Percentiles rank a stretch among this genome's conserved stretches.
Evolutionary conservation across 2,329 filamentous ascomycete genomes (phyloP).

Genomic region (Penicillium sp.): DNA sequence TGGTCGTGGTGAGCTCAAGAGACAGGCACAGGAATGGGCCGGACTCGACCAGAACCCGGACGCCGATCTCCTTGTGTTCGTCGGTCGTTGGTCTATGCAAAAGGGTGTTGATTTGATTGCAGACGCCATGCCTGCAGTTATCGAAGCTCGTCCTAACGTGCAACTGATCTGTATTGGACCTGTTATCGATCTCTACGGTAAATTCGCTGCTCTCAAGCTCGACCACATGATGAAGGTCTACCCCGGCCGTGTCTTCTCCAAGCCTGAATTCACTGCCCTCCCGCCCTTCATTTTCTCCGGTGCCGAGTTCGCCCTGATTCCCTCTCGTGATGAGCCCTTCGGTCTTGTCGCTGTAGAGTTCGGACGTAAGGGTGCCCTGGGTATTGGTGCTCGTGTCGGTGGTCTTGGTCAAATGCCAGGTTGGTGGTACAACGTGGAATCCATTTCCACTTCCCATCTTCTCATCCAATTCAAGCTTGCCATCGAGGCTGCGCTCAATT

Average conservation of each 20-base stretch:
- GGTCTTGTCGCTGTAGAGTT: constrained; percentile 70
- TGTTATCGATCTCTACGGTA: constrained; percentile 69
- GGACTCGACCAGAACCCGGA: constrained; percentile 63
- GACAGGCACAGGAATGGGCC: constrained; percentile 68
- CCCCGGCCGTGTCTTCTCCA: constrained; percentile 65
- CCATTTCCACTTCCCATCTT: constrained; percentile 62
- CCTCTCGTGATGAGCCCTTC: constrained; percentile 69
- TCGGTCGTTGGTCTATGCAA: constrained; percentile 69
- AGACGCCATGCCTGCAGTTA: constrained; percentile 64
- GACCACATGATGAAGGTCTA: constrained; percentile 66
- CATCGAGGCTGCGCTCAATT: constrained; percentile 61
- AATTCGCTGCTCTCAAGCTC: constrained; percentile 67
- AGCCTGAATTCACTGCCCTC: constrained; percentile 67
- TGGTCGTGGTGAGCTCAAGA: constrained; percentile 54
- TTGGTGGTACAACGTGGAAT: constrained; percentile 71
- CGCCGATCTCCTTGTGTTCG: constrained; percentile 68
- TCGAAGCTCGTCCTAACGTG: constrained; percentile 61
- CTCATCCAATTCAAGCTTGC: constrained; percentile 66
- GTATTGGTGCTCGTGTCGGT: constrained; percentile 66
- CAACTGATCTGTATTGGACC: constrained; percentile 66
- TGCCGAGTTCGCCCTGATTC: constrained; percentile 68
- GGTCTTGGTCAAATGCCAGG: constrained; percentile 70
- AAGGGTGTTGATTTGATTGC: constrained; percentile 70
- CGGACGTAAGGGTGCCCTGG: constrained; percentile 66
- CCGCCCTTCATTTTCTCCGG: constrained; percentile 68